These are phyloP conservation scores for Podila epicladia DNA, from an alignment of 192 early-diverging fungal species.

Conservation along the genomic window DNA sequence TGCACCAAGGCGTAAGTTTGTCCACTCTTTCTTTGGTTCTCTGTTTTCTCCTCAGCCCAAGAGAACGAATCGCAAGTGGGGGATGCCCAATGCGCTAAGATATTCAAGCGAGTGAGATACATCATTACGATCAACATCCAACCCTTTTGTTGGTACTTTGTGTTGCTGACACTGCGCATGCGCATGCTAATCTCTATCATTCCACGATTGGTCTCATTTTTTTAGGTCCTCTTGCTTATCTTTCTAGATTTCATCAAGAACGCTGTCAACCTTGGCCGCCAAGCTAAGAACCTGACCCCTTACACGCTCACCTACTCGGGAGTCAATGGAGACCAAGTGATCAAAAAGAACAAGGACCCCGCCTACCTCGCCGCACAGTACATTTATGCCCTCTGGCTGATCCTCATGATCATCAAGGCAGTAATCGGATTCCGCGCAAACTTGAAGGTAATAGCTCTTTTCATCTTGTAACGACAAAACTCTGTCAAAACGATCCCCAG, in stretches of 20 bases:
- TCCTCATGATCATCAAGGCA: constrained; percentile 35
- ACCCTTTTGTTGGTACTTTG: too few species aligned
- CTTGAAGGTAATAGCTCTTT: constrained; percentile 12
- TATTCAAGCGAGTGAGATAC: background rate
- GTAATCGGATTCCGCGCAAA: constrained; percentile 36
- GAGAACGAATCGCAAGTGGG: background rate
- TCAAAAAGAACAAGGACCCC: constrained; percentile 6
- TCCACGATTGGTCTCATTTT: background rate
- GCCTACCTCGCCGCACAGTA: constrained; percentile 44
- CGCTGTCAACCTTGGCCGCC: constrained; percentile 10
- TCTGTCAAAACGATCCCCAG: background rate
- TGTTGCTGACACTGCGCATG: too few species aligned
- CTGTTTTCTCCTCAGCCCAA: background rate
- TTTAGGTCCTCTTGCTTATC: constrained; percentile 34
- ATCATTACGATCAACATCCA: too few species aligned
- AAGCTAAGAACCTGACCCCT: constrained; percentile 15
- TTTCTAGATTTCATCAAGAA: constrained; percentile 47
- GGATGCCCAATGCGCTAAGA: background rate
- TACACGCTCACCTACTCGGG: background rate
- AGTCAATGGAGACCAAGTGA: background rate
- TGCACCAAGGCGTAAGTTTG: constrained; percentile 44
- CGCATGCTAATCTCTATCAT: background rate
- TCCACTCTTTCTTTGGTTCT: background rate
- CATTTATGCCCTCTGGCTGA: constrained; percentile 36
- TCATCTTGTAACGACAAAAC: background rate